These are phyloP conservation scores for Cyathus striatus DNA, from an alignment of 768 basidiomycete genomes.

Conservation along the genomic window DNA sequence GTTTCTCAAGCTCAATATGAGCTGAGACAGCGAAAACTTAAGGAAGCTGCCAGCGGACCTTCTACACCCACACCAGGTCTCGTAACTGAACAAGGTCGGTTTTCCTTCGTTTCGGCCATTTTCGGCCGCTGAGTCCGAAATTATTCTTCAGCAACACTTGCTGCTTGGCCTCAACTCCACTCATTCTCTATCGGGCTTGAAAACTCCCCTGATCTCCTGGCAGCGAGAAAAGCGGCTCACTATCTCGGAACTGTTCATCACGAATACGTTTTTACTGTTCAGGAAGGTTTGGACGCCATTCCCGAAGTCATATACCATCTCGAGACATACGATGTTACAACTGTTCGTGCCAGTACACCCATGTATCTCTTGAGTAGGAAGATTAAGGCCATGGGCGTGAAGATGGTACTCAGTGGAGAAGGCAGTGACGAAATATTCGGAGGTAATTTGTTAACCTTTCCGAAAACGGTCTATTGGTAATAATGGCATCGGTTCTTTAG, in stretches of 20 bases:
- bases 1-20: slow-evolving; percentile 76
- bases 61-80: slow-evolving; percentile 42
- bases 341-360: slow-evolving; percentile 93
- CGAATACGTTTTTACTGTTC: slow-evolving; percentile 96
- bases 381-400: slow-evolving; percentile 99
- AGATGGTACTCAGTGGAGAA: slow-evolving; percentile 98
- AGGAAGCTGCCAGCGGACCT: slow-evolving; percentile 50
- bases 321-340: slow-evolving; percentile 98
- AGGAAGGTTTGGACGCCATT: slow-evolving; percentile 95
- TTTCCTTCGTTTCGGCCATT: not conserved
- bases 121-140: slow-evolving; percentile 6
- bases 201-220: slow-evolving; percentile 91
- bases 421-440: slow-evolving; percentile 97
- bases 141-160: slow-evolving; percentile 52
- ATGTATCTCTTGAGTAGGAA: slow-evolving; percentile 98
- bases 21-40: slow-evolving; percentile 54
- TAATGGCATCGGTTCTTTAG: slow-evolving; percentile 29
- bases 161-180: slow-evolving; percentile 93
- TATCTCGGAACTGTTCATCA: slow-evolving; percentile 95
- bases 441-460: slow-evolving; percentile 41
- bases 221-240: slow-evolving; percentile 89
- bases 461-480: not conserved
- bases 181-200: slow-evolving; percentile 97
- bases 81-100: slow-evolving; percentile 51
- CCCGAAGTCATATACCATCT: slow-evolving; percentile 98